Base-by-base conservation (phyloP, 225 moss, liverwort and hornwort genomes). In the Sphagnum tenellum region DNA sequence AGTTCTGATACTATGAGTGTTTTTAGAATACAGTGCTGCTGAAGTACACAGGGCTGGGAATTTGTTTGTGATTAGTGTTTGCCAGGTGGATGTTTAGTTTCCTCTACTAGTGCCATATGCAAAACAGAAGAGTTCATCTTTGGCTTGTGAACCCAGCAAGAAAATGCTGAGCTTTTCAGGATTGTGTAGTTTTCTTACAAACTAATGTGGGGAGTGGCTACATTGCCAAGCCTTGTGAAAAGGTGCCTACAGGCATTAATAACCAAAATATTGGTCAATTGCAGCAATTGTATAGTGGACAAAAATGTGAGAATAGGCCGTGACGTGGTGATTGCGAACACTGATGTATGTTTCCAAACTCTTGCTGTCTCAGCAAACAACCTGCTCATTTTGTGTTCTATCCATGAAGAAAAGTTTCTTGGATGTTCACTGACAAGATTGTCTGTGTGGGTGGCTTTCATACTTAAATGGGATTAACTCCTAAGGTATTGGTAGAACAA, bases 291-390 rank as follows among this genome's bases (percentile, higher is more conserved):
- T 47, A 89, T 89, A 3, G 70, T 89, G 0, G 89, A 89, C 60
- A 89, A 89, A 65, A 89, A 89, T 48, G 89, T 83, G 2, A 77
- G 89, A 29, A 86, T 89, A 8, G 89, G 89, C 0, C 75, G 44
- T 9, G 67, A 86, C 5, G 89, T 89, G 0, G 70, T 81, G 47
- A 86, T 89, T 49, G 71, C 81, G 2, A 89, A 89, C 59, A 78
- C 81, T 0, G 89, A 89, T 45, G 88, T 89, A 48, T 75, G 85
- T 44, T 9, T 11, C n/a, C 13, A 29, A 29, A 29, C 29, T 29
- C 29, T 29, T 29, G 29, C 29, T 29, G 29, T 29, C 29, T 29
- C 29, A 29, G 29, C 29, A 29, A 29, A 29, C 29, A 29, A 29
- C 29, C 29, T 29, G 29, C 29, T 29, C 29, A 29, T 29, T 29